Evolutionary conservation across 2,329 filamentous ascomycete species (phyloP).

Genomic region (Penicillium hordei): DNA sequence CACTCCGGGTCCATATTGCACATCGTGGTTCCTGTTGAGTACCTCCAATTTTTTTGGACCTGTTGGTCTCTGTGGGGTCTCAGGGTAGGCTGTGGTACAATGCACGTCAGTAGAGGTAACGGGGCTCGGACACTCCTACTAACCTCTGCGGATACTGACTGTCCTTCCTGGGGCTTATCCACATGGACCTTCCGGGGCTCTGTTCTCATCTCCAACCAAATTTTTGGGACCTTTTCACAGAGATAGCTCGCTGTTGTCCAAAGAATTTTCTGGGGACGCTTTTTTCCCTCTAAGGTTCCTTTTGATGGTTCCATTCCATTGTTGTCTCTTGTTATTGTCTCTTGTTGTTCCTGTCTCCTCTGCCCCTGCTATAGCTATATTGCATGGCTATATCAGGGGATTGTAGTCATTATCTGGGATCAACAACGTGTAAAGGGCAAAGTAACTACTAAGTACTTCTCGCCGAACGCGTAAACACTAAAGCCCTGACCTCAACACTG

Average conservation of each 20-base stretch:
- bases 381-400: too few species aligned
- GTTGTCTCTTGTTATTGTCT: background rate
- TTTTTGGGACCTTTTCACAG: background rate
- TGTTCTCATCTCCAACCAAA: background rate
- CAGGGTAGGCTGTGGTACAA: too few species aligned
- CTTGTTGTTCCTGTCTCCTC: background rate
- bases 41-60: too few species aligned
- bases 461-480: background rate
- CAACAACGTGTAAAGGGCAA: background rate
- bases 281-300: background rate
- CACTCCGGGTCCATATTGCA: too few species aligned
- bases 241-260: background rate
- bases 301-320: background rate
- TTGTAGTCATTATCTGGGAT: too few species aligned
- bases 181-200: background rate
- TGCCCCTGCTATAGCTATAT: too few species aligned
- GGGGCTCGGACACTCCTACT: too few species aligned
- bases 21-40: too few species aligned
- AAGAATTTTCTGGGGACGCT: background rate
- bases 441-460: background rate
- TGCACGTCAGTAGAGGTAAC: too few species aligned
- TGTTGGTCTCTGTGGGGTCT: too few species aligned
- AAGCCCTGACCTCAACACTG: conserved; percentile 13
- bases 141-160: background rate
- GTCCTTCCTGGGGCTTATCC: background rate